Conservation (phyloP, 2,329 filamentous ascomycete genomes). For the Botryotinia narcissicola region DNA sequence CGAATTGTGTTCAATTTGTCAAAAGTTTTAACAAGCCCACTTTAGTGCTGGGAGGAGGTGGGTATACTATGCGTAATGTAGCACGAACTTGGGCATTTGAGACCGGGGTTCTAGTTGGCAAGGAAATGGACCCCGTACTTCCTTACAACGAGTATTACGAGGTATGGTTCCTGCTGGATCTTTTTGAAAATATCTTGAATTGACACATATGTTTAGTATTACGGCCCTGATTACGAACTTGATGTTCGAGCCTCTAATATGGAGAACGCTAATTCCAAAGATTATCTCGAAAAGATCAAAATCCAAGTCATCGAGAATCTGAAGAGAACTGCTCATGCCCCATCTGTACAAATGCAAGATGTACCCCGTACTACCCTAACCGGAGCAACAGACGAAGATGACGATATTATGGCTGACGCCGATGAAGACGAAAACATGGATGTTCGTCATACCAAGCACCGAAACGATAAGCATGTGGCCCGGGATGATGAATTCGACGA, state of each 20-base stretch:
- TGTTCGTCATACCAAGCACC: constrained; percentile 73
- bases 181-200: constrained; percentile 34
- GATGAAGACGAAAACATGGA: constrained; percentile 89
- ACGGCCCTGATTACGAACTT: constrained; percentile 84
- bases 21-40: constrained; percentile 83
- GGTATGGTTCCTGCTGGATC: constrained; percentile 50
- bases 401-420: constrained; percentile 62
- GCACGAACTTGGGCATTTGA: constrained; percentile 97
- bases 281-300: constrained; percentile 80
- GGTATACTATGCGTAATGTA: constrained; percentile 96
- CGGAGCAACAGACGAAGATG: constrained; percentile 64
- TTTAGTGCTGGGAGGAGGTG: constrained; percentile 90
- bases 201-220: constrained; percentile 62
- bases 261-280: constrained; percentile 83
- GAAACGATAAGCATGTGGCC: constrained; percentile 75
- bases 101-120: constrained; percentile 83
- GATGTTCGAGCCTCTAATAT: constrained; percentile 87
- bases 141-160: constrained; percentile 97
- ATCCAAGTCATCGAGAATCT: constrained; percentile 82
- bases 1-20: constrained; percentile 88
- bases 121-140: constrained; percentile 76
- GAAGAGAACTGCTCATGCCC: constrained; percentile 78
- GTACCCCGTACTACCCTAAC: constrained; percentile 60
- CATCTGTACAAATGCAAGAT: constrained; percentile 89
- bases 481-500: constrained; percentile 81